Percentiles rank a stretch among this genome's conserved stretches.
Evolutionary conservation across 2,329 filamentous ascomycete genomes (phyloP).

Genomic region (Cercospora sesami): DNA sequence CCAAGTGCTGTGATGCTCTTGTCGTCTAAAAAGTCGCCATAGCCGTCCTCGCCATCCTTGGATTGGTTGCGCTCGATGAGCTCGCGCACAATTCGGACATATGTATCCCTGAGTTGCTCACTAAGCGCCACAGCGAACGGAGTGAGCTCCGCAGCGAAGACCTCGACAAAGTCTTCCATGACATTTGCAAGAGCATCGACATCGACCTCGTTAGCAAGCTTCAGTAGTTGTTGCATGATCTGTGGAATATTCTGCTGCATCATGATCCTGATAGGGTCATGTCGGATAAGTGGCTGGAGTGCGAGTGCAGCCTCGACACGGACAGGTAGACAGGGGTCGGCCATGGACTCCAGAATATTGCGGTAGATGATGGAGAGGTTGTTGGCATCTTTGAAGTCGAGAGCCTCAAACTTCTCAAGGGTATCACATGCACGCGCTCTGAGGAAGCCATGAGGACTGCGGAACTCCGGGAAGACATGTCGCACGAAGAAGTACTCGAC

Average conservation of each 20-base stretch:
- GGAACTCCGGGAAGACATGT: slow-evolving; percentile 97
- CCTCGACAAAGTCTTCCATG: slow-evolving; percentile 99
- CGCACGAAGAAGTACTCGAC: slow-evolving; percentile 98
- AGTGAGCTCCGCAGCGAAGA: slow-evolving; percentile 94
- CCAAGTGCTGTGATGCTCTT: slow-evolving; percentile 98
- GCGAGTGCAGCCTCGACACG: slow-evolving; percentile 91
- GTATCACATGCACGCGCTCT: slow-evolving; percentile 95
- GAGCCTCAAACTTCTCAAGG: slow-evolving; percentile 94
- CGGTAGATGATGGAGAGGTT: slow-evolving; percentile 96
- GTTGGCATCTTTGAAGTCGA: slow-evolving; percentile 94
- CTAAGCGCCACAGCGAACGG: slow-evolving; percentile 95
- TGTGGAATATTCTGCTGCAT: slow-evolving; percentile 99
- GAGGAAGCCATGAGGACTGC: slow-evolving; percentile 86
- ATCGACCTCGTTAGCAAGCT: slow-evolving; percentile 95
- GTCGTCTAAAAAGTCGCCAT: slow-evolving; percentile 91
- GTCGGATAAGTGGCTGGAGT: slow-evolving; percentile 90
- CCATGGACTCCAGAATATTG: slow-evolving; percentile 96
- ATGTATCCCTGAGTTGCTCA: slow-evolving; percentile 93
- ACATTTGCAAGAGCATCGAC: slow-evolving; percentile 96
- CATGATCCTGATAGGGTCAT: slow-evolving; percentile 87
- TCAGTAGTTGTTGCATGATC: slow-evolving; percentile 98
- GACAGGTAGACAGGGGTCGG: slow-evolving; percentile 87
- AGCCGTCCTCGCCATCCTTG: slow-evolving; percentile 72
- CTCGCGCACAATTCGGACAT: slow-evolving; percentile 88
- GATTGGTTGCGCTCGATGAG: slow-evolving; percentile 84